phyloP scores from a whole-genome alignment of 441 rosid species.

The Adansonia gregorii region DNA sequence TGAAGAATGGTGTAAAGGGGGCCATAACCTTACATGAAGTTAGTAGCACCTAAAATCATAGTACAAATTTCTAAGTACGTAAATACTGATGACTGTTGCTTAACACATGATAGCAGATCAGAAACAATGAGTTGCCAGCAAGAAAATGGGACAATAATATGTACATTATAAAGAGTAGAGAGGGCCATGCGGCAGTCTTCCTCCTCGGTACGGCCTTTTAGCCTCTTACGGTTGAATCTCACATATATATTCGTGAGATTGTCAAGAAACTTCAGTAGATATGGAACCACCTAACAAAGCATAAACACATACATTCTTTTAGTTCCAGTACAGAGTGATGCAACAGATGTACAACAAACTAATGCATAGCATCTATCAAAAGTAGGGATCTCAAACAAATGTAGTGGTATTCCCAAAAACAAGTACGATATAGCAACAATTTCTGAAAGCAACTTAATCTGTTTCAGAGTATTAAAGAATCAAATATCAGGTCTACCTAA shows the following conservation, averaged over 20 bases:
- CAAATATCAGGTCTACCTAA: constrained; percentile 12
- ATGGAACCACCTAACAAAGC: constrained; percentile 84
- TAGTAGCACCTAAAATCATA: constrained; percentile 75
- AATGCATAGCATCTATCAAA: background rate
- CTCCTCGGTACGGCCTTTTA: constrained; percentile 96
- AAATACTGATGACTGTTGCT: background rate
- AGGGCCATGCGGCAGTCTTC: constrained; percentile 89
- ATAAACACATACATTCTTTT: background rate
- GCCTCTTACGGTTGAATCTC: constrained; percentile 94
- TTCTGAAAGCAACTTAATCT: background rate
- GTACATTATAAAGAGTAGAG: constrained; percentile 94
- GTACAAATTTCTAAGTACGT: constrained; percentile 9
- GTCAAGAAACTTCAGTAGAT: constrained; percentile 94
- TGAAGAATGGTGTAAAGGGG: constrained; percentile 97
- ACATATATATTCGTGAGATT: constrained; percentile 96
- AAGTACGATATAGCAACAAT: background rate
- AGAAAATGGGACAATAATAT: constrained; percentile 29
- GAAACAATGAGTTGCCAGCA: constrained; percentile 1
- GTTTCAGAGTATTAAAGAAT: background rate
- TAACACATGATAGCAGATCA: constrained; percentile 13
- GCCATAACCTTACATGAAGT: constrained; percentile 98
- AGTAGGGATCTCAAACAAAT: constrained; percentile 6
- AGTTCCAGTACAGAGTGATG: background rate
- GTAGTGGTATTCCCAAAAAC: constrained; percentile 8
- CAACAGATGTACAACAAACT: constrained; percentile 7